These are phyloP conservation scores for Solanum pimpinellifolium DNA, from an alignment of 257 asterid genomes.

Conservation along the genomic window DNA sequence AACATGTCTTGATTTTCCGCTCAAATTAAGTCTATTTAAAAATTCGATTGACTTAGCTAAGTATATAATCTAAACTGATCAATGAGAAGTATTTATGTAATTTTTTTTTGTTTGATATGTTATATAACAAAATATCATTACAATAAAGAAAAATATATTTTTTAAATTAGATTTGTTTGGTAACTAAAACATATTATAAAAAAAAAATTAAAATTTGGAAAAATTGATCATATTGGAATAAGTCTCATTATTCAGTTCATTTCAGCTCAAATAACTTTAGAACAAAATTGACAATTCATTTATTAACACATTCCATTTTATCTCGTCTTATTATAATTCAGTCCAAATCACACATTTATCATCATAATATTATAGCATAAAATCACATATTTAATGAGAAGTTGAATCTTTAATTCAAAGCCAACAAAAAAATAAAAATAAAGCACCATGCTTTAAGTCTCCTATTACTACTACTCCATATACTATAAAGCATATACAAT, in stretches of 20 bases:
- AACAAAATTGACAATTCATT: fast-evolving
- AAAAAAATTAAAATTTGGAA: no score
- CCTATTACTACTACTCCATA: neutral
- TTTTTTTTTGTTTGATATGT: no score
- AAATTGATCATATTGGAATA: no score
- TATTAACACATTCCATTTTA: neutral
- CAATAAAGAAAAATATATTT: neutral
- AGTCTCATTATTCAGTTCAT: no score
- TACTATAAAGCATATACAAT: neutral
- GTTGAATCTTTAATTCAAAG: constrained; percentile 19
- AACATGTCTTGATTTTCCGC: neutral
- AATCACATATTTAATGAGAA: neutral
- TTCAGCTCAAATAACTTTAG: neutral
- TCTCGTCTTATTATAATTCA: neutral
- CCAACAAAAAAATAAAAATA: constrained; percentile 4
- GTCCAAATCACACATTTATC: neutral
- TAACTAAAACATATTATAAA: neutral
- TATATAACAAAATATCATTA: no score
- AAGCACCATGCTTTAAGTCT: constrained; percentile 45
- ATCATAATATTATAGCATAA: neutral
- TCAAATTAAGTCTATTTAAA: neutral
- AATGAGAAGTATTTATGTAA: neutral
- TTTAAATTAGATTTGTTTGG: neutral
- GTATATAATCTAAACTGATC: neutral
- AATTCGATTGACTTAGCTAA: neutral